Evolutionary conservation across 2,329 filamentous ascomycete genomes (phyloP).

Genomic region (Teratosphaeria gauchensis): DNA sequence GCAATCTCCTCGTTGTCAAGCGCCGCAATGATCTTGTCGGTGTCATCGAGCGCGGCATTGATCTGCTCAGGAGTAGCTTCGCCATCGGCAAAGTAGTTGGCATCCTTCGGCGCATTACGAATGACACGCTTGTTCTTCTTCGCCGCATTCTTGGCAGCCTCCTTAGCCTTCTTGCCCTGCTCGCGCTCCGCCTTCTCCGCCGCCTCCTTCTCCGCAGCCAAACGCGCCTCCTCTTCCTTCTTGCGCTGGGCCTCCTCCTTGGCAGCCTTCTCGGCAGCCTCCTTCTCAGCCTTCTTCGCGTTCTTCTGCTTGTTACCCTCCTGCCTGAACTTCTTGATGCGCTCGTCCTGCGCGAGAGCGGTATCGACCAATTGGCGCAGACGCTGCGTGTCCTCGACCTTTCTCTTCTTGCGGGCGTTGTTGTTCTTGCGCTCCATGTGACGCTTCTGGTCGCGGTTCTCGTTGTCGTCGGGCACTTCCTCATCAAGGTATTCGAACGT

Average conservation of each 20-base stretch:
- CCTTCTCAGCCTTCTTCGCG: conserved; percentile 82
- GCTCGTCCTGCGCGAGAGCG: conserved; percentile 72
- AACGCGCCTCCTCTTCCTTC: conserved; percentile 74
- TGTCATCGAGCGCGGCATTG: conserved; percentile 72
- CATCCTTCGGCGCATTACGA: conserved; percentile 88
- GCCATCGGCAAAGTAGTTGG: conserved; percentile 76
- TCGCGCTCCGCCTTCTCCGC: conserved; percentile 77
- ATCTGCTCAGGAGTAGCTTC: conserved; percentile 71
- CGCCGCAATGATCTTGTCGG: conserved; percentile 79
- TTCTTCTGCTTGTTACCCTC: conserved; percentile 90
- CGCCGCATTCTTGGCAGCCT: conserved; percentile 94
- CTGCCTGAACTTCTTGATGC: conserved; percentile 95
- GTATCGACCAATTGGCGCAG: conserved; percentile 86
- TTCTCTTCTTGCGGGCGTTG: conserved; percentile 97
- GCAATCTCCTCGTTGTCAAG: conserved; percentile 88
- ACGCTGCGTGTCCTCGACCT: conserved; percentile 91
- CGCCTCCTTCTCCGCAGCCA: conserved; percentile 74
- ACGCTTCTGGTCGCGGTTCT: conserved; percentile 97
- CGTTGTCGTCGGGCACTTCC: conserved; percentile 96
- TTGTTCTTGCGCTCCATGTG: conserved; percentile 98
- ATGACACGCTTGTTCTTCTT: conserved; percentile 99
- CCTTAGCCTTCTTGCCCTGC: conserved; percentile 88
- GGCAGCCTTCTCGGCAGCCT: conserved; percentile 80
- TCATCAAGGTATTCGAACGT: conserved; percentile 98
- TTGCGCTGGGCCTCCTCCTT: conserved; percentile 75